Base-by-base conservation (phyloP, 352 stramenopile species). In the Globisporangium solare region DNA sequence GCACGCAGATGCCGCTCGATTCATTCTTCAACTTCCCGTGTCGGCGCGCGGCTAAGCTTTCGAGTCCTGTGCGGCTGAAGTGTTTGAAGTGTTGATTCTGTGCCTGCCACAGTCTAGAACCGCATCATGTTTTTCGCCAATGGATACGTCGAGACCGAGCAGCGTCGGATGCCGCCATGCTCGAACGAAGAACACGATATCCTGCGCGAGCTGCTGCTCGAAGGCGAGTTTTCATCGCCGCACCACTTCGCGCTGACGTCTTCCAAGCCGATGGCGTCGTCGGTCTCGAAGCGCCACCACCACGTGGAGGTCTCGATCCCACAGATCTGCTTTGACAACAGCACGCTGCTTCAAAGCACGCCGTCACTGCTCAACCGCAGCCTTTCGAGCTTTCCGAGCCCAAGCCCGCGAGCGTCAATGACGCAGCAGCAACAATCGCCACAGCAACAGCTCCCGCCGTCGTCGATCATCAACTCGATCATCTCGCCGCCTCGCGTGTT, bases 401-500 rank as follows among this genome's bases (percentile, higher is more conserved):
- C 53, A 54, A 78, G 52, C 60, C 75, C 54, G 51, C 68, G 27
- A 35, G 27, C 27, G 27, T 35, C 27, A 35, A 35, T 49, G 51
- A 74, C 42, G 64, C 70, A 60, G 14, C 73, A 67, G 7, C 56
- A 83, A 22, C 54, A 54, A 35, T 35, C 27, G 4, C 32, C 27
- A 13, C 47, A 50, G 20, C 31, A 43, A 39, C 56, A 51, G 14
- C 45, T 56, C 11, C 47, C 41, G 15, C 66, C 71, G 15, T 67
- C 71, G n/a, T 87, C 76, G 21, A 67, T 83, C 40, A 70, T 86
- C 60, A 89, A 84, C 56, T 66, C 79, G 11, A 88, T 91, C 49
- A 76, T 91, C 41, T 91, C 81, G 14, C 81, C 81, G 27, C 81
- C 81, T 12, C 71, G 77, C 6, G 76, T 89, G 20, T 89, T 91